Evolutionary conservation across 2,329 filamentous ascomycete species (phyloP).

Genomic region (Fusarium sp.): DNA sequence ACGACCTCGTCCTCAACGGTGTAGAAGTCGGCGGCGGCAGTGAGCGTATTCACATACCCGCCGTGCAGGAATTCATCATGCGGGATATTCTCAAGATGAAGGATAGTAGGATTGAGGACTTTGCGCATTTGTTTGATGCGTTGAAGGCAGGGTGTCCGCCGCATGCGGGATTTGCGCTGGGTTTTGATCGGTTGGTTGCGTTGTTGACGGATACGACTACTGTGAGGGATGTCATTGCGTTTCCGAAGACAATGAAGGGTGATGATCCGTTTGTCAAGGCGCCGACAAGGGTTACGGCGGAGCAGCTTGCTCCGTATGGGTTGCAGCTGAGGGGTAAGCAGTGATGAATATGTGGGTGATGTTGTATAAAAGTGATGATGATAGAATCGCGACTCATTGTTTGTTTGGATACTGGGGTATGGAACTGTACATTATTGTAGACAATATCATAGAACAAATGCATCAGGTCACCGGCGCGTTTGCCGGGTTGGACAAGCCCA

Average conservation of each 20-base stretch:
- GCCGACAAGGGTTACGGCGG: constrained; percentile 73
- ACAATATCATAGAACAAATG: neutral
- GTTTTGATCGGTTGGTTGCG: constrained; percentile 87
- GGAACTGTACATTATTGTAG: constrained; percentile 29
- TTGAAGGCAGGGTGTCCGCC: constrained; percentile 89
- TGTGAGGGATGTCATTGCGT: constrained; percentile 93
- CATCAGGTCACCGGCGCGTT: neutral
- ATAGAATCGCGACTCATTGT: constrained; percentile 8
- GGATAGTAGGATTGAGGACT: constrained; percentile 77
- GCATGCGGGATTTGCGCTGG: constrained; percentile 91
- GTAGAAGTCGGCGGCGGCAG: constrained; percentile 94
- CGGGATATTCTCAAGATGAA: constrained; percentile 84
- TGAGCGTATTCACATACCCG: constrained; percentile 86
- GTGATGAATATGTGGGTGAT: neutral
- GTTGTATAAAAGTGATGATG: neutral
- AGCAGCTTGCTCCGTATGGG: constrained; percentile 61
- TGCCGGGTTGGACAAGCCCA: accelerated
- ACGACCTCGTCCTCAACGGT: constrained; percentile 95
- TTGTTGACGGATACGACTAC: constrained; percentile 80
- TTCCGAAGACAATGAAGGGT: constrained; percentile 92
- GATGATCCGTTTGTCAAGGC: constrained; percentile 86
- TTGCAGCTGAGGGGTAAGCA: constrained; percentile 43
- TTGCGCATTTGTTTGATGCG: constrained; percentile 85
- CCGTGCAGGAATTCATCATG: constrained; percentile 86
- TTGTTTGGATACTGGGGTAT: neutral